These are phyloP conservation scores for Phytophthora sp. DNA, from an alignment of 352 stramenopile species.

Conservation along the genomic window DNA sequence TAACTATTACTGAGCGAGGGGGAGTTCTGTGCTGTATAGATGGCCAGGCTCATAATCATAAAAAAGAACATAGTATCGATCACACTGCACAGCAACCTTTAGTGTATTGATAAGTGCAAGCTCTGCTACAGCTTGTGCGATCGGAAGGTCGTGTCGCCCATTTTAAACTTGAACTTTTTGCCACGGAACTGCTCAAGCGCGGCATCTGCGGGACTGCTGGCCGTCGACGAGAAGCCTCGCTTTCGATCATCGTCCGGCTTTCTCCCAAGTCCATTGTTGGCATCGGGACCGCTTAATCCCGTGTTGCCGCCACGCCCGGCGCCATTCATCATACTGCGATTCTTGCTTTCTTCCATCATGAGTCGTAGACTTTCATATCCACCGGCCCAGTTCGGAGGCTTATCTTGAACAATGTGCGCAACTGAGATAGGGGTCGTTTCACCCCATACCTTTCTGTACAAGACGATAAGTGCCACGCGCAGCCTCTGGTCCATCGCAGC, in stretches of 20 bases:
- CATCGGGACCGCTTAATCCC: slow-evolving; percentile 11
- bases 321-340: slow-evolving; percentile 43
- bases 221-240: slow-evolving; percentile 36
- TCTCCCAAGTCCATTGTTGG: slow-evolving; percentile 19
- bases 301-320: slow-evolving; percentile 20
- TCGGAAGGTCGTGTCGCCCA: slow-evolving; percentile 74
- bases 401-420: slow-evolving; percentile 84
- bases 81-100: background rate
- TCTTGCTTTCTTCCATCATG: slow-evolving; percentile 89
- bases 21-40: background rate
- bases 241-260: slow-evolving; percentile 49
- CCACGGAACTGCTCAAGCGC: slow-evolving; percentile 76
- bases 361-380: slow-evolving; percentile 81
- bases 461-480: slow-evolving; percentile 73
- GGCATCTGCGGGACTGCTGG: slow-evolving; percentile 37
- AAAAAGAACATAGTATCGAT: slow-evolving; percentile 1
- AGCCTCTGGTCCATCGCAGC: slow-evolving; percentile 72
- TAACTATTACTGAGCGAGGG: slow-evolving; percentile 73
- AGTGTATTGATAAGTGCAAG: background rate
- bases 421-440: slow-evolving; percentile 83
- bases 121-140: slow-evolving; percentile 76
- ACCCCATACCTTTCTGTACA: slow-evolving; percentile 84
- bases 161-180: slow-evolving; percentile 90
- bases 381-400: slow-evolving; percentile 74
- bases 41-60: background rate